Evolutionary conservation across 2,329 filamentous ascomycete genomes (phyloP).

Genomic region (Ambrosiella cleistominuta): DNA sequence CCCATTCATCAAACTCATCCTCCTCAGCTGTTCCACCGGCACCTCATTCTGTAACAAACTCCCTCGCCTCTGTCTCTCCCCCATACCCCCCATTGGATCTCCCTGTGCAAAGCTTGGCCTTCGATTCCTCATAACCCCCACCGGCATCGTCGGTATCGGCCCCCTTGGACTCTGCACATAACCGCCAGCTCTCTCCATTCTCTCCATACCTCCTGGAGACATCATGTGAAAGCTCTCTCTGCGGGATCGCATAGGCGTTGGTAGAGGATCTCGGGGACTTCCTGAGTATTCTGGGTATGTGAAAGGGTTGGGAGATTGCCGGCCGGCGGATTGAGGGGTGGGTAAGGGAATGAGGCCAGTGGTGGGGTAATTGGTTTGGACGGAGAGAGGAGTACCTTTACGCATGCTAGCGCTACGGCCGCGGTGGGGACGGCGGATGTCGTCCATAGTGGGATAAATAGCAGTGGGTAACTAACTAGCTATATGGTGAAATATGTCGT

Average conservation of each 20-base stretch:
- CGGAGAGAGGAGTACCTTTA: slow-evolving; percentile 1
- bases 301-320: background rate
- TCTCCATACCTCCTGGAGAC: background rate
- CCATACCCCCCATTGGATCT: background rate
- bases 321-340: background rate
- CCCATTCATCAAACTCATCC: too few relatives aligned
- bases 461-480: background rate
- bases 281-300: background rate
- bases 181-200: too few relatives aligned
- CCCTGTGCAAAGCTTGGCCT: too few relatives aligned
- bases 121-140: too few relatives aligned
- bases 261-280: background rate
- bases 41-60: background rate
- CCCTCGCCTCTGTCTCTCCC: background rate
- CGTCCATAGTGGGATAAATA: slow-evolving; percentile 7
- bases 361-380: background rate
- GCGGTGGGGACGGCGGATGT: slow-evolving; percentile 9
- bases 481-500: background rate
- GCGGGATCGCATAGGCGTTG: background rate
- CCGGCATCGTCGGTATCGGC: too few relatives aligned
- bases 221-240: background rate
- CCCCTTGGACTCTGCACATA: background rate
- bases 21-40: too few relatives aligned
- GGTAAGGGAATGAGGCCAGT: background rate
- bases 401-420: slow-evolving; percentile 2